phyloP scores from a whole-genome alignment of 2,329 filamentous ascomycete species.

The Fusarium sambucinum region DNA sequence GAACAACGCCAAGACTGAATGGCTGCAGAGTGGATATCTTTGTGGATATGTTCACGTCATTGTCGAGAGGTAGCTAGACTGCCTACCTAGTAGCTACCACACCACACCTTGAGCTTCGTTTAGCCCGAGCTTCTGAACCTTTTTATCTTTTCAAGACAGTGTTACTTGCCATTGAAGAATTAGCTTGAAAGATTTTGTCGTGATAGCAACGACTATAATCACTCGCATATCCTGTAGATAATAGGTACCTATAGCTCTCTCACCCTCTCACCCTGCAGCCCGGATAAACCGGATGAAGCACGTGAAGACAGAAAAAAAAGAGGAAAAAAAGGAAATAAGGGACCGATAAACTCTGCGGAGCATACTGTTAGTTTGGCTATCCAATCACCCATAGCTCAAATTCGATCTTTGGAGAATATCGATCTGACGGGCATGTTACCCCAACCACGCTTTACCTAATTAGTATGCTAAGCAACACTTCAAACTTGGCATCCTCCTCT shows the following conservation, averaged over 20 bases:
- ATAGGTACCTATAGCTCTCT: no score
- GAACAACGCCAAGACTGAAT: constrained; percentile 18
- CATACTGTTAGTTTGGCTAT: neutral
- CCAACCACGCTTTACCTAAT: constrained; percentile 38
- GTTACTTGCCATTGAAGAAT: neutral
- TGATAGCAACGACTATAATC: neutral
- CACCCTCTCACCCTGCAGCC: no score
- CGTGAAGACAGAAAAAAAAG: neutral
- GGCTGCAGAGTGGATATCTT: constrained; percentile 14
- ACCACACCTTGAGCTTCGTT: constrained; percentile 11
- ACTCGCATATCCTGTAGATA: no score
- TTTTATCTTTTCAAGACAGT: neutral
- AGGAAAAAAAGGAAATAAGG: neutral
- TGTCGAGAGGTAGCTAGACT: constrained; percentile 3
- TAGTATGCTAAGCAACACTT: constrained; percentile 37
- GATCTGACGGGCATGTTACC: constrained; percentile 36
- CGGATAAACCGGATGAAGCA: neutral
- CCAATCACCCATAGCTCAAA: constrained; percentile 31
- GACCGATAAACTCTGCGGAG: constrained; percentile 1
- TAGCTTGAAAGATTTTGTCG: neutral
- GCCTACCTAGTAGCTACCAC: neutral
- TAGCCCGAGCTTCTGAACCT: neutral
- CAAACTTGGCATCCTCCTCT: constrained; percentile 36
- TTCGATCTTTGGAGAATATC: constrained; percentile 38
- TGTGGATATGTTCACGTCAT: constrained; percentile 34